phyloP scores from a whole-genome alignment of 768 basidiomycete species.

The Termitomyces sp. region DNA sequence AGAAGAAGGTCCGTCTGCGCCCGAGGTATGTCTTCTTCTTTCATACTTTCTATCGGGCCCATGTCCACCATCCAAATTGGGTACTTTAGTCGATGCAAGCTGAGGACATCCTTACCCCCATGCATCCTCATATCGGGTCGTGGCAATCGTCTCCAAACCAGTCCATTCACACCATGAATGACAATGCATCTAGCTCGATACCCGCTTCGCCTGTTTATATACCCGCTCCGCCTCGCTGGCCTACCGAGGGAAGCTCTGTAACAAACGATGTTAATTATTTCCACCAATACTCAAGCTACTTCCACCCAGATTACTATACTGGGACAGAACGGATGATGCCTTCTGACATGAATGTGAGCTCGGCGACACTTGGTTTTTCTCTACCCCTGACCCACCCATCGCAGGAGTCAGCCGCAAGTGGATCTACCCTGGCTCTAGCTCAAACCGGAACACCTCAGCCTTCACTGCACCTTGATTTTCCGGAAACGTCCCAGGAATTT shows the following conservation, averaged over 20 bases:
- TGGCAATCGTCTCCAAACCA: too few relatives aligned
- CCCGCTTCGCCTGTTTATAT: not conserved
- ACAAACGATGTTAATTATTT: not conserved
- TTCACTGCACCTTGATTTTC: constrained; percentile 19
- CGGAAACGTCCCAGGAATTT: not conserved
- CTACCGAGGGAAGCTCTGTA: not conserved
- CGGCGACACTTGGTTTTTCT: not conserved
- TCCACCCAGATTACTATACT: too few relatives aligned
- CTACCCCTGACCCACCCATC: not conserved
- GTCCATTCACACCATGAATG: not conserved
- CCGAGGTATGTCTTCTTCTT: not conserved
- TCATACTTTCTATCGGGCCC: too few relatives aligned
- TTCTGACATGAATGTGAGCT: not conserved
- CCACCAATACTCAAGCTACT: not conserved
- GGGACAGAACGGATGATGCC: not conserved
- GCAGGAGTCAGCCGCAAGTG: too few relatives aligned
- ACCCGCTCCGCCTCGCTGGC: not conserved
- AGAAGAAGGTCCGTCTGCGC: not conserved
- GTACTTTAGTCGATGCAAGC: not conserved
- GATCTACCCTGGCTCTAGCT: too few relatives aligned
- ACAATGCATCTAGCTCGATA: not conserved
- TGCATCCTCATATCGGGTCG: not conserved
- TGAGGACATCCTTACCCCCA: not conserved
- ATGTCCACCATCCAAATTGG: not conserved
- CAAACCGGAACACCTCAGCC: constrained; percentile 5